These are phyloP conservation scores for Dothistroma septosporum DNA, from an alignment of 2,329 filamentous ascomycete genomes.

Conservation along the genomic window DNA sequence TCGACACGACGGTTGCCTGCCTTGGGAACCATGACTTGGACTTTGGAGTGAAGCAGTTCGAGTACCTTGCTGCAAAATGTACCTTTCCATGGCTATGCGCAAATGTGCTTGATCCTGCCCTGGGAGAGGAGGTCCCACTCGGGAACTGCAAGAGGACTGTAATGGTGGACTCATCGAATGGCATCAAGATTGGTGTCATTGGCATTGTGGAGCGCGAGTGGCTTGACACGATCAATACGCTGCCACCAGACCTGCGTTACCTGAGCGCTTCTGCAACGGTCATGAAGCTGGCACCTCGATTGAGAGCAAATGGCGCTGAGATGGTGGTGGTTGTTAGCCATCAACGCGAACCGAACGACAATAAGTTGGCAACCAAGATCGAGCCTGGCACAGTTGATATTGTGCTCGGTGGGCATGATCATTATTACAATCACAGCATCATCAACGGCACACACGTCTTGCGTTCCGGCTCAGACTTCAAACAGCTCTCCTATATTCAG, in stretches of 20 bases:
- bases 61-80: conserved; percentile 67
- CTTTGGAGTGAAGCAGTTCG: conserved; percentile 80
- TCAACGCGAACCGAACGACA: conserved; percentile 83
- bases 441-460: conserved; percentile 78
- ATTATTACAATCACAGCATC: conserved; percentile 75
- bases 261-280: conserved; percentile 73
- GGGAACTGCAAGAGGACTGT: conserved; percentile 70
- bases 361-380: conserved; percentile 71
- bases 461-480: conserved; percentile 87
- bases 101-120: conserved; percentile 78
- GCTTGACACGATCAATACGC: conserved; percentile 80
- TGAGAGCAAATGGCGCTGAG: conserved; percentile 74
- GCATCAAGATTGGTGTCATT: conserved; percentile 79
- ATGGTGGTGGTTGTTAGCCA: conserved; percentile 80
- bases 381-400: conserved; percentile 70
- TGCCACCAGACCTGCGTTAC: conserved; percentile 79
- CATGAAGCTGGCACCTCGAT: conserved; percentile 65
- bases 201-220: conserved; percentile 84
- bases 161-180: conserved; percentile 75
- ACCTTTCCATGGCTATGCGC: conserved; percentile 85
- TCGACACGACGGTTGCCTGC: conserved; percentile 75
- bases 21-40: conserved; percentile 92
- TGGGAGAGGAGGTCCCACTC: conserved; percentile 70
- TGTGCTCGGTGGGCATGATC: conserved; percentile 83
- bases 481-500: conserved; percentile 85